Evolutionary conservation across 257 asterid species (phyloP).

Genomic region (Capsicum chinense): DNA sequence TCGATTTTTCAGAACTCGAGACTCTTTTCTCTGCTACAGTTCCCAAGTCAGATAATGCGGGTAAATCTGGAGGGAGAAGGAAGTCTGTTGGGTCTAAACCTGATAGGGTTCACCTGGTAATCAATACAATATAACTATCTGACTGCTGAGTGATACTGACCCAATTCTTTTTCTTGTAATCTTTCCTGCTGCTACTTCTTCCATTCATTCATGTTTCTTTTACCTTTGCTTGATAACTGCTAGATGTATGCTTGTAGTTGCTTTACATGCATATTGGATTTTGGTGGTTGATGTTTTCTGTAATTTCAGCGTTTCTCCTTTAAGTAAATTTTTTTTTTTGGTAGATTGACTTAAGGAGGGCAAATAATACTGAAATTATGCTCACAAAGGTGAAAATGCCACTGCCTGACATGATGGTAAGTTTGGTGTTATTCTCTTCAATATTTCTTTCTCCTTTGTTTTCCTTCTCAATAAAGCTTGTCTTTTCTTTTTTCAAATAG

Average conservation of each 20-base stretch:
- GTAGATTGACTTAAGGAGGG: constrained; percentile 97
- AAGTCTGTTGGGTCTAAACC: constrained; percentile 93
- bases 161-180: constrained; percentile 10
- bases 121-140: constrained; percentile 30
- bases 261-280: neutral
- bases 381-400: constrained; percentile 99
- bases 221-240: constrained; percentile 21
- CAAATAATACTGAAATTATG: constrained; percentile 98
- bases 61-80: constrained; percentile 82
- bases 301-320: neutral
- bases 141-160: neutral
- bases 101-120: constrained; percentile 89
- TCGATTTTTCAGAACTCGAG: constrained; percentile 95
- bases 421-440: constrained; percentile 31
- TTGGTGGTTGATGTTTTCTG: constrained; percentile 24
- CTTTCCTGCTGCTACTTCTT: neutral
- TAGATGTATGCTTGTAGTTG: constrained; percentile 4
- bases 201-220: neutral
- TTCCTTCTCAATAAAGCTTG: neutral
- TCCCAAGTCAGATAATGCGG: constrained; percentile 75
- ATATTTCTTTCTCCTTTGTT: constrained; percentile 12
- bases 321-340: constrained; percentile 33
- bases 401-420: constrained; percentile 99
- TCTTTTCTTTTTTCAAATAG: neutral
- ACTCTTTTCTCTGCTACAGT: constrained; percentile 88